These are phyloP conservation scores for Adansonia madagascariensis DNA, from an alignment of 441 rosid genomes.

Conservation along the genomic window DNA sequence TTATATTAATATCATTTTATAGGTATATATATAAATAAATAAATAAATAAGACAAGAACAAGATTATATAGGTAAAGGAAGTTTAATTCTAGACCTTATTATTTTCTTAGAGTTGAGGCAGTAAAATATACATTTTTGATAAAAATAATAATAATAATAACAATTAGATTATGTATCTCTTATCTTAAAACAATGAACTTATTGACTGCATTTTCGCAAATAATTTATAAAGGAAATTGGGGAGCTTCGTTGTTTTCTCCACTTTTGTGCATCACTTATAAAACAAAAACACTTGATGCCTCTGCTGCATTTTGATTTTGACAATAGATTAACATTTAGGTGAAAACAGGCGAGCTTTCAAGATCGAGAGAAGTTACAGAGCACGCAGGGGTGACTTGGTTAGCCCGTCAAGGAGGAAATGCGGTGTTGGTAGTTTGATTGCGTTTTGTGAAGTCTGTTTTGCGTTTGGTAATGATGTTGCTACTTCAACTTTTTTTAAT, in stretches of 20 bases:
- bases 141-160: too few relatives aligned
- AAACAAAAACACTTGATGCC: not conserved
- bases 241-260: too few relatives aligned
- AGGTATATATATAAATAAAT: too few relatives aligned
- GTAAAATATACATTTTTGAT: too few relatives aligned
- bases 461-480: conserved; percentile 5
- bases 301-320: not conserved
- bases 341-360: not conserved
- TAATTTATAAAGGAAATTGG: too few relatives aligned
- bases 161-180: not conserved
- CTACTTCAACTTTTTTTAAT: not conserved
- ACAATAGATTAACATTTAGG: not conserved
- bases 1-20: too few relatives aligned
- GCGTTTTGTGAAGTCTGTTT: not conserved
- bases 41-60: too few relatives aligned
- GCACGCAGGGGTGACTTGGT: not conserved
- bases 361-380: too few relatives aligned
- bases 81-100: too few relatives aligned
- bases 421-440: not conserved
- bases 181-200: not conserved
- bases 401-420: not conserved
- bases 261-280: not conserved
- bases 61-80: too few relatives aligned
- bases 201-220: too few relatives aligned
- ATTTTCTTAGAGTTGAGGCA: not conserved